phyloP scores from a whole-genome alignment of 805 yeast species.

The Teunomyces panamensis region DNA sequence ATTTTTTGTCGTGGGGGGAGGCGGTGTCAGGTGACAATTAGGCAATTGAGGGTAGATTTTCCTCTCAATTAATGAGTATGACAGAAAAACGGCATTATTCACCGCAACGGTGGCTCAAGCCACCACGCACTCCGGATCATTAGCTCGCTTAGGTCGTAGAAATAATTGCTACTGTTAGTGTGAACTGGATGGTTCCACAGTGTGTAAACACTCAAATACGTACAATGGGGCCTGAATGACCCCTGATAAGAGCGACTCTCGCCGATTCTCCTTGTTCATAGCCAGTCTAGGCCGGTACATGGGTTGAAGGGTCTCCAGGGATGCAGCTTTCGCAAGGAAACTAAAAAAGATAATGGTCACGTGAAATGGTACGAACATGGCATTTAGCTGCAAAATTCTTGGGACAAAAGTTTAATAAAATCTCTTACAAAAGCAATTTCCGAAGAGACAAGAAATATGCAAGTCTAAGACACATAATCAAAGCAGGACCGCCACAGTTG shows the following conservation, averaged over 20 bases:
- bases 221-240: too few relatives aligned
- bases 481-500: not conserved
- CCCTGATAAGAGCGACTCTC: too few relatives aligned
- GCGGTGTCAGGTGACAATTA: not conserved
- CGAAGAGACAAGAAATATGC: not conserved
- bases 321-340: not conserved
- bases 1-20: not conserved
- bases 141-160: too few relatives aligned
- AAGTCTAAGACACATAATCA: not conserved
- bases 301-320: not conserved
- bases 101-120: slow-evolving; percentile 8
- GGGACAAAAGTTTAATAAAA: not conserved
- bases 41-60: not conserved
- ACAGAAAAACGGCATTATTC: not conserved
- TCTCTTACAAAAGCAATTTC: not conserved
- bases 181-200: too few relatives aligned
- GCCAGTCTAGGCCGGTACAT: not conserved
- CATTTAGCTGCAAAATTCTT: slow-evolving; percentile 1
- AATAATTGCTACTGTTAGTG: too few relatives aligned
- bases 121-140: not conserved
- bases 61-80: not conserved
- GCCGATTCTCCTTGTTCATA: not conserved
- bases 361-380: slow-evolving; percentile 2
- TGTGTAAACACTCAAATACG: too few relatives aligned
- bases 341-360: not conserved